Evolutionary conservation across 345 rosid species (phyloP).

Genomic region (Eucalyptus pauciflora): DNA sequence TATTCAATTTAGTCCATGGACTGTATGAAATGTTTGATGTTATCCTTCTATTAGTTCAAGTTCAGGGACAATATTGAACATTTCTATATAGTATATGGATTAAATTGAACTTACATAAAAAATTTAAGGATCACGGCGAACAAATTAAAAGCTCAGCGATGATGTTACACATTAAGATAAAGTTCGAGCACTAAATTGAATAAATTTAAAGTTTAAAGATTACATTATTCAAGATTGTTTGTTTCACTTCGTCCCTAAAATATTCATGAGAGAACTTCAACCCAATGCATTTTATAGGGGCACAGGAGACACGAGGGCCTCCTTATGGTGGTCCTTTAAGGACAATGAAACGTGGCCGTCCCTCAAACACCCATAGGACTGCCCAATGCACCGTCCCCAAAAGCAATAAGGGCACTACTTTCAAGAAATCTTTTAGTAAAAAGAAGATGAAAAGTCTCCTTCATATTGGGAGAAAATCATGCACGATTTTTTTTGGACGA

Average conservation of each 20-base stretch:
- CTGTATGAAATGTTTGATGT: accelerated
- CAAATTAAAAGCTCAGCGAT: no score
- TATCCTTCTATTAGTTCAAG: no score
- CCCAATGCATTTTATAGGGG: neutral
- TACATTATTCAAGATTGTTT: no score
- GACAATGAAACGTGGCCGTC: neutral
- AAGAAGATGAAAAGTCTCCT: neutral
- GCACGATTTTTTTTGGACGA: neutral
- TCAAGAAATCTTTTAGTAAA: neutral
- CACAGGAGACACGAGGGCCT: neutral
- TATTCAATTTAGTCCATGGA: neutral
- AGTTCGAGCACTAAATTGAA: accelerated
- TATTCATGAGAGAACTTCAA: neutral
- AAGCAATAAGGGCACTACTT: neutral
- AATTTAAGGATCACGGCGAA: accelerated
- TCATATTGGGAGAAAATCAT: neutral
- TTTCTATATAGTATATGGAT: no score
- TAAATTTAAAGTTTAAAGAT: no score
- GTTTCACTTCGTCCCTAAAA: neutral
- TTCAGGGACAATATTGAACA: accelerated
- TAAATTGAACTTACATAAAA: neutral
- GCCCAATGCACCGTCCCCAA: neutral
- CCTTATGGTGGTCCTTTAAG: neutral
- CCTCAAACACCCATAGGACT: neutral
- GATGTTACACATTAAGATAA: no score